Evolutionary conservation across 2,329 filamentous ascomycete species (phyloP).

Genomic region (Cadophora sp.): DNA sequence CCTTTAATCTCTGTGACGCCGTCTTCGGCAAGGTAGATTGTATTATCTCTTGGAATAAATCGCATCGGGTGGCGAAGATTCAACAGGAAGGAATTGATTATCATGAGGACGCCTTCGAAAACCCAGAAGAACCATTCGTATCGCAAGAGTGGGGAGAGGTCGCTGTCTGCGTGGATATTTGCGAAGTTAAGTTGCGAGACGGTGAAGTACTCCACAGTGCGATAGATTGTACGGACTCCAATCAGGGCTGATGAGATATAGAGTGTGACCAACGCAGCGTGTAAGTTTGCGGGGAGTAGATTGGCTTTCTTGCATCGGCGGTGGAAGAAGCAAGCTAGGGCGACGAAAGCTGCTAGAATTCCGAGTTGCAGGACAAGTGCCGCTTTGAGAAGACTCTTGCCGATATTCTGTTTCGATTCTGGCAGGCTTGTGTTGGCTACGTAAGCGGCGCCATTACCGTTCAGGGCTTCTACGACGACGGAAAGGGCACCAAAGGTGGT

Average conservation of each 20-base stretch:
- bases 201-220: constrained; percentile 64
- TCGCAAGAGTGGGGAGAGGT: constrained; percentile 54
- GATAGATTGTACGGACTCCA: constrained; percentile 60
- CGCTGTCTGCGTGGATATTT: constrained; percentile 42
- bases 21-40: constrained; percentile 57
- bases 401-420: constrained; percentile 47
- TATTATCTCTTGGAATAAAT: constrained; percentile 55
- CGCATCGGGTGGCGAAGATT: constrained; percentile 58
- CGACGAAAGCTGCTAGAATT: constrained; percentile 56
- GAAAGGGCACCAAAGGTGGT: constrained; percentile 56
- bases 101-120: constrained; percentile 61
- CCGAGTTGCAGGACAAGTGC: constrained; percentile 61
- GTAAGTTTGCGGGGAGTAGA: constrained; percentile 36
- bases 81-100: constrained; percentile 56
- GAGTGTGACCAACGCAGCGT: constrained; percentile 52
- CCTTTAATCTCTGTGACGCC: constrained; percentile 56
- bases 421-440: constrained; percentile 53
- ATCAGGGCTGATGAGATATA: constrained; percentile 59
- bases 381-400: constrained; percentile 56
- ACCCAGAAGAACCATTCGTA: constrained; percentile 67
- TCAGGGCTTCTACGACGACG: constrained; percentile 55
- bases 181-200: constrained; percentile 50
- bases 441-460: constrained; percentile 55
- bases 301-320: constrained; percentile 49
- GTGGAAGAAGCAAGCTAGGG: constrained; percentile 57